Conservation (phyloP, 257 asterid genomes). For the Marsdenia floribunda region DNA sequence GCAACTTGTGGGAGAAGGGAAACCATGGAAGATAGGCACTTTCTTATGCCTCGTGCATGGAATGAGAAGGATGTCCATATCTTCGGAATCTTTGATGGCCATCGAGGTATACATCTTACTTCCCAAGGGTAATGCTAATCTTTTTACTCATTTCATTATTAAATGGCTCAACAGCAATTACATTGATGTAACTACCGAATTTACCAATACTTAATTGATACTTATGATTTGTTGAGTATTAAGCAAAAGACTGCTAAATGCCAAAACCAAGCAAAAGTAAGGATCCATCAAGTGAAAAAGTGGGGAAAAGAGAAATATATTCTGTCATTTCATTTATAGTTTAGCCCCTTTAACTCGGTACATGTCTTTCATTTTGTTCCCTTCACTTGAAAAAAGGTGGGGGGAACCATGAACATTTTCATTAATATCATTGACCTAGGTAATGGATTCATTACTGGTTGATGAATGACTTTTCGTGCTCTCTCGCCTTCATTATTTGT, state of each 20-base stretch:
- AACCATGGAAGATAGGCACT: slow-evolving; percentile 88
- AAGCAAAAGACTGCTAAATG: neutral
- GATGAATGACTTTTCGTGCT: neutral
- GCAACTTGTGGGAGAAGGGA: slow-evolving; percentile 95
- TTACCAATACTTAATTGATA: neutral
- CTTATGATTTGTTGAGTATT: neutral
- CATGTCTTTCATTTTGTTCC: neutral
- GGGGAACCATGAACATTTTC: neutral
- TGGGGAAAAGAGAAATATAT: neutral
- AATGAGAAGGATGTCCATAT: slow-evolving; percentile 50
- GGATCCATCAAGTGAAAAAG: neutral
- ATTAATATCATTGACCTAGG: neutral
- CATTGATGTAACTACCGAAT: neutral
- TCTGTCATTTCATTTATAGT: neutral
- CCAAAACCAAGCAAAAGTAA: neutral
- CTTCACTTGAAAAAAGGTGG: neutral
- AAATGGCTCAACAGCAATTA: neutral
- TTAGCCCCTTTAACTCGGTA: neutral
- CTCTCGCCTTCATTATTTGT: neutral
- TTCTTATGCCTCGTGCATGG: slow-evolving; percentile 55
- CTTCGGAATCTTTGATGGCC: slow-evolving; percentile 92
- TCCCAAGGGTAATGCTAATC: slow-evolving; percentile 2
- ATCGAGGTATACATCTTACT: slow-evolving; percentile 68
- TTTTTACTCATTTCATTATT: neutral
- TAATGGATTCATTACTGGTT: neutral